Evolutionary conservation across 768 basidiomycete species (phyloP), one percentile per base, ranked within the genome.

Genomic region (Rhodotorula kratochvilovae): DNA sequence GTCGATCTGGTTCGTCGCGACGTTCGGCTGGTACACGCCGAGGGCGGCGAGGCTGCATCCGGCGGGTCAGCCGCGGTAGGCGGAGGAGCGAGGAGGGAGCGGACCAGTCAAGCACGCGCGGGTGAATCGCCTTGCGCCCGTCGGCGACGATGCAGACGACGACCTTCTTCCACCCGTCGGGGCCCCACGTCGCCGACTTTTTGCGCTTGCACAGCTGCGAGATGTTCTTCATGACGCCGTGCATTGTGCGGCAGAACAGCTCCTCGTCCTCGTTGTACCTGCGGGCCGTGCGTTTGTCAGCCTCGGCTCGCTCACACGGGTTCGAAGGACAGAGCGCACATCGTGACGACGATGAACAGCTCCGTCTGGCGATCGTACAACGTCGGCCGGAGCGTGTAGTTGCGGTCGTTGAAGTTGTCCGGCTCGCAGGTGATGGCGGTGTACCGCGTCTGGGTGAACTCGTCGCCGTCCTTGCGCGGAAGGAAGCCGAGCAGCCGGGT

Each of bases 391-490:
- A 97, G 83, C 70, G 88, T 90, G 80, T 91, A 94, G 19, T 90
- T 88, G 58, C 86, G 86, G 78, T 84, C 85, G 80, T 90, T 87
- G 78, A 94, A 96, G 45, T 94, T 89, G 78, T 97, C 90, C 2
- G 94, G 93, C 78, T 93, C 92, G 79, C 92, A 92, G 17, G 92
- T 96, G 11, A 94, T 89, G 1, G 91, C 92, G 11, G 93, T 92
- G 73, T 84, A 84, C 45, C 90, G 84, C 33, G 87, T 86, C 78
- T 86, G 85, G 75, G 83, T 86, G 78, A 88, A 90, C 80, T 93
- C 90, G 56, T 86, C 83, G 76, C 88, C 85, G 67, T 88, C 86
- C 57, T 71, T 72, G n/a, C 57, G 84, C 81, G 77, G 89, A 80
- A 42, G 90, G 88, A 68, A 96, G 80, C 80, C 78, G 29, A 92